A percentile compares a stretch with the other conserved stretches of the same genome.
These are phyloP conservation scores for Mycena galericulata DNA, from an alignment of 768 basidiomycete genomes.

Conservation along the genomic window DNA sequence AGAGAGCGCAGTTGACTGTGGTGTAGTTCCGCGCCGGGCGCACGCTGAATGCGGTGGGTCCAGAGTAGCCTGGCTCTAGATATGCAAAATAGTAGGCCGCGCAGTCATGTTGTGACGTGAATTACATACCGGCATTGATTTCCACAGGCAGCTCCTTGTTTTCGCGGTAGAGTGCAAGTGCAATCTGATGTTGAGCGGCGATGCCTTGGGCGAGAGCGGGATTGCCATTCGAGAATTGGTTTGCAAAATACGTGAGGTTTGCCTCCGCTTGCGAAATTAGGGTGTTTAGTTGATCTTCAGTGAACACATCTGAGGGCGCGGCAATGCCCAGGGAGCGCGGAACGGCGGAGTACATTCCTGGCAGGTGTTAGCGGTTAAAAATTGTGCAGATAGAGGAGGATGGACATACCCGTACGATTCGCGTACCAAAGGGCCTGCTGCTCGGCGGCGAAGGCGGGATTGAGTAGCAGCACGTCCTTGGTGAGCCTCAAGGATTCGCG, in stretches of 20 bases:
- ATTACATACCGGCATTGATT: constrained; percentile 45
- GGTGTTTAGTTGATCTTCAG: constrained; percentile 24
- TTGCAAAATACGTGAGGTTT: constrained; percentile 41
- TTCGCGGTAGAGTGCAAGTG: constrained; percentile 39
- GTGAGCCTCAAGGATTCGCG: constrained; percentile 43
- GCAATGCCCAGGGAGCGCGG: constrained; percentile 47
- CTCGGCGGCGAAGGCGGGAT: constrained; percentile 38
- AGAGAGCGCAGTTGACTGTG: constrained; percentile 47
- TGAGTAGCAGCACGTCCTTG: constrained; percentile 40
- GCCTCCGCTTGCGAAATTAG: constrained; percentile 37
- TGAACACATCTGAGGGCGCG: constrained; percentile 43
- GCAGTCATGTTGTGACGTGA: not conserved
- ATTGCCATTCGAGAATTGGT: constrained; percentile 48
- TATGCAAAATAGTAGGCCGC: not conserved
- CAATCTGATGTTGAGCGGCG: constrained; percentile 43
- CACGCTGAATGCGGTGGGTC: constrained; percentile 37
- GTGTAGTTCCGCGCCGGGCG: constrained; percentile 47
- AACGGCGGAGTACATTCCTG: constrained; percentile 45
- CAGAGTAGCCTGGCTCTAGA: constrained; percentile 49
- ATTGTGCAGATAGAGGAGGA: too few species aligned
- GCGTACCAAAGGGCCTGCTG: constrained; percentile 43
- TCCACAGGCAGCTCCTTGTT: constrained; percentile 43
- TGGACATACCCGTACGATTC: constrained; percentile 49
- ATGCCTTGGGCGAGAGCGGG: constrained; percentile 44
- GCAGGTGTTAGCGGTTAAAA: too few species aligned